Conservation (phyloP, 1,284 basidiomycete species). For the Malassezia arunalokei region DNA sequence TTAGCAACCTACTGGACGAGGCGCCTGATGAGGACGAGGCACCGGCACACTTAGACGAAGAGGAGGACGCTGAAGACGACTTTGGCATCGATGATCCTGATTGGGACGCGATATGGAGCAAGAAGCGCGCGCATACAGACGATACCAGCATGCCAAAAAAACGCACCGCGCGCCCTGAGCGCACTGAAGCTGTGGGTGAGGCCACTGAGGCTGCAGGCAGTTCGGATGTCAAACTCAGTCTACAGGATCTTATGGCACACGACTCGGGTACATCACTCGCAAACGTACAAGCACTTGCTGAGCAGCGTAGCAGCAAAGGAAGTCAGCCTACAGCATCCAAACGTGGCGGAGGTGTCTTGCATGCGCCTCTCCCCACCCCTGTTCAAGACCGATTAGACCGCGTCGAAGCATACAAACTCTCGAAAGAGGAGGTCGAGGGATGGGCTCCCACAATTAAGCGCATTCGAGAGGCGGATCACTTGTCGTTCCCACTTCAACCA, state of each 20-base stretch:
- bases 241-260: constrained; percentile 66
- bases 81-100: constrained; percentile 32
- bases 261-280: constrained; percentile 29
- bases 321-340: constrained; percentile 52
- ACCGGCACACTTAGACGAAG: constrained; percentile 14
- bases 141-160: constrained; percentile 8
- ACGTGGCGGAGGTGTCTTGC: constrained; percentile 55
- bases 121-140: neutral
- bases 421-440: constrained; percentile 80
- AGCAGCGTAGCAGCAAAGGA: neutral
- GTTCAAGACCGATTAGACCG: constrained; percentile 81
- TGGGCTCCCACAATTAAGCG: constrained; percentile 70
- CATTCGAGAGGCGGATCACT: constrained; percentile 62
- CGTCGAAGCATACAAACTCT: constrained; percentile 84
- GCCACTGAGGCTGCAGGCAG: constrained; percentile 47
- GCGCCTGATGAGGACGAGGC: constrained; percentile 20
- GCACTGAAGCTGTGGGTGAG: constrained; percentile 62
- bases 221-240: constrained; percentile 20
- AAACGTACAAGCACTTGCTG: constrained; percentile 22
- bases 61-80: constrained; percentile 12
- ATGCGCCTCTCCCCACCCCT: constrained; percentile 73
- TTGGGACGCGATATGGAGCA: neutral
- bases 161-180: constrained; percentile 57
- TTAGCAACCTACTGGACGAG: constrained; percentile 36
- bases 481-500: constrained; percentile 75